phyloP scores from a whole-genome alignment of 2,329 filamentous ascomycete genomes.

The Colletotrichum plurivorum region DNA sequence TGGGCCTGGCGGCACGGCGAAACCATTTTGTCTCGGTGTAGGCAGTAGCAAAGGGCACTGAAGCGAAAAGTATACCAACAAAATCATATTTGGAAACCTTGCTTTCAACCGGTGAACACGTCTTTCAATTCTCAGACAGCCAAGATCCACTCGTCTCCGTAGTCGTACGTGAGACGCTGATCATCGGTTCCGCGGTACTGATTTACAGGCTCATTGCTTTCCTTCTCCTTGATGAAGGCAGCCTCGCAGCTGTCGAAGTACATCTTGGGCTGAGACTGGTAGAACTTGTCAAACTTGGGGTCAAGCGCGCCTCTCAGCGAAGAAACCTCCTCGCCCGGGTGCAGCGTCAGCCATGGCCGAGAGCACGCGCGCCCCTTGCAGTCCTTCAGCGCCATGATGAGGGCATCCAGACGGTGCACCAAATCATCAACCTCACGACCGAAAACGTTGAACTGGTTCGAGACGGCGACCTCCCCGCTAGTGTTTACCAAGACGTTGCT shows the following conservation, averaged over 20 bases:
- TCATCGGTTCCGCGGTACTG: background rate
- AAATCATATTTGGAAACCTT: too few species aligned
- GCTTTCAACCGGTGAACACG: too few species aligned
- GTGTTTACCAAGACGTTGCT: background rate
- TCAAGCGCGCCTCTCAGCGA: background rate
- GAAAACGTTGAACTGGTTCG: background rate
- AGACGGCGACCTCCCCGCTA: too few species aligned
- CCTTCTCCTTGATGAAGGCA: background rate
- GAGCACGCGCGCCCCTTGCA: constrained; percentile 29
- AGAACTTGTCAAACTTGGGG: background rate
- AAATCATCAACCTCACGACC: constrained; percentile 12
- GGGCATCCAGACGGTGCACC: constrained; percentile 32
- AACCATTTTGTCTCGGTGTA: too few species aligned
- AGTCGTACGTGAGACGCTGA: background rate
- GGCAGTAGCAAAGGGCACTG: too few species aligned
- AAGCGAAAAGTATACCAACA: too few species aligned
- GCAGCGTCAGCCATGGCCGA: constrained; percentile 30
- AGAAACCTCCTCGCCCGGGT: background rate
- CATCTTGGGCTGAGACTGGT: background rate
- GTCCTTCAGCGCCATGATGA: constrained; percentile 37
- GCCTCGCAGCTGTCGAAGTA: background rate
- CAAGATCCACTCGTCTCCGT: too few species aligned
- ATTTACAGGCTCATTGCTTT: constrained; percentile 3
- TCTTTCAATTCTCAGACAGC: too few species aligned
- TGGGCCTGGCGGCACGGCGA: too few species aligned